These are phyloP conservation scores for Poronia punctata DNA, from an alignment of 495 filamentous ascomycete species.

Conservation along the genomic window DNA sequence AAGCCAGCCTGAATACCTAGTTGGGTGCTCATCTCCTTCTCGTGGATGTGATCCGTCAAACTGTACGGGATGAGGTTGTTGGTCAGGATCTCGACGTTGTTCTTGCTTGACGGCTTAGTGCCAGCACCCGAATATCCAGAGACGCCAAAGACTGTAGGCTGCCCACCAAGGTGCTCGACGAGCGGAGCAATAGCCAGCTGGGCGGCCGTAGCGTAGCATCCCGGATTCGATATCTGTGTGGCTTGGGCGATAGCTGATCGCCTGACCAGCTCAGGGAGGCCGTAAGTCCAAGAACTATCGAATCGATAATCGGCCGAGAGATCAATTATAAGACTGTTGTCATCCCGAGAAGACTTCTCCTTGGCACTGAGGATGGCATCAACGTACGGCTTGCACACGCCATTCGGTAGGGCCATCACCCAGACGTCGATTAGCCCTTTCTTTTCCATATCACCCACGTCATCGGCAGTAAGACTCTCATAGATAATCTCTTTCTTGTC, in stretches of 20 bases:
- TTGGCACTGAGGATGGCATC: constrained; percentile 80
- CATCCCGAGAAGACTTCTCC: neutral
- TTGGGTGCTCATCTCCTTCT: constrained; percentile 78
- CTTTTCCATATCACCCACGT: constrained; percentile 84
- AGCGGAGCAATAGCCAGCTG: constrained; percentile 86
- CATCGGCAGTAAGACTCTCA: constrained; percentile 83
- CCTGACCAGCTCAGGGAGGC: constrained; percentile 81
- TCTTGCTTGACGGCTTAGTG: constrained; percentile 93
- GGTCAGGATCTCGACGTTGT: constrained; percentile 80
- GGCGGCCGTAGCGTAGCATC: constrained; percentile 95
- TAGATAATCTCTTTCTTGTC: constrained; percentile 90
- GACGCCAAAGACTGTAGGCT: constrained; percentile 86
- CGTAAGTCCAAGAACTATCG: constrained; percentile 86
- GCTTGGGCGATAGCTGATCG: constrained; percentile 72
- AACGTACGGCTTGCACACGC: constrained; percentile 93
- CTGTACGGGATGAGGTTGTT: constrained; percentile 86
- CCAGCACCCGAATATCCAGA: constrained; percentile 95
- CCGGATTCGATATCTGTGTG: constrained; percentile 86
- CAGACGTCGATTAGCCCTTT: constrained; percentile 93
- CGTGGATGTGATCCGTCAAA: constrained; percentile 92
- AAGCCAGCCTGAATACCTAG: constrained; percentile 72
- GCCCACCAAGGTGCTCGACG: constrained; percentile 66
- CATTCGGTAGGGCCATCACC: constrained; percentile 97
- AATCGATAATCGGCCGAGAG: constrained; percentile 95
- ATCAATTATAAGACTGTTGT: constrained; percentile 72